Base-by-base conservation (phyloP, 1,139 yeast genomes). In the Candida mesenterica region DNA sequence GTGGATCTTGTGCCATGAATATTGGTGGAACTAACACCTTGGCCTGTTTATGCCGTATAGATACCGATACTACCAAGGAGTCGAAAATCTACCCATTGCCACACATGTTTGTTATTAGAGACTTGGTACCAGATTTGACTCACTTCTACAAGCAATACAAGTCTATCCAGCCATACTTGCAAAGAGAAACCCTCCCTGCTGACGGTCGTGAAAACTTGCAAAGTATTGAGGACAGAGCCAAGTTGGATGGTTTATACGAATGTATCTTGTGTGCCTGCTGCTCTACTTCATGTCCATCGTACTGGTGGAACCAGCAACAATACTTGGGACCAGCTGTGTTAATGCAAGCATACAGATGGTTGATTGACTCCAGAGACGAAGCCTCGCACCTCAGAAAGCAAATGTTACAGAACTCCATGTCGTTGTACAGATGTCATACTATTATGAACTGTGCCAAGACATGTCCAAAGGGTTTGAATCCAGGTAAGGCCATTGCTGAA, bases 241-340 rank as follows among this genome's bases (percentile, higher is more conserved):
- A 92, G 72, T 78, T 92, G 59, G 97, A 92, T 63, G 97, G 98
- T 41, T 72, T 92, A 53, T 92, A 92, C 68, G 98, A 92, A 69
- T 92, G 98, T 75, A 92, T 92, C 55, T 75, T 92, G 59, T 92
- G 98, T 74, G 98, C 98, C 18, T 92, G 98, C 71, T 92, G 98
- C 69, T 90, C 97, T 26, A 94, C 99, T 34, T 81, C 98, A 23
- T 92, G 99, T 74, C 98, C 99, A 37, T 89, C 97, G 5, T 94
- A 94, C 77, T 94, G 99, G 98, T 94, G 99, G 99, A 94, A 94
- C 72, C 96, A 89, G 70, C 96, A 90, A 68, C 95, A 94, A 73
- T 94, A 94, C 70, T 75, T 94, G 55, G 98, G 98, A 40, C 97
- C 98, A 24, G 97, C 97, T 19, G 97, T 92, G 41, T 78, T 92